phyloP scores from a whole-genome alignment of 768 basidiomycete genomes.

The Macrolepiota albuminosa region DNA sequence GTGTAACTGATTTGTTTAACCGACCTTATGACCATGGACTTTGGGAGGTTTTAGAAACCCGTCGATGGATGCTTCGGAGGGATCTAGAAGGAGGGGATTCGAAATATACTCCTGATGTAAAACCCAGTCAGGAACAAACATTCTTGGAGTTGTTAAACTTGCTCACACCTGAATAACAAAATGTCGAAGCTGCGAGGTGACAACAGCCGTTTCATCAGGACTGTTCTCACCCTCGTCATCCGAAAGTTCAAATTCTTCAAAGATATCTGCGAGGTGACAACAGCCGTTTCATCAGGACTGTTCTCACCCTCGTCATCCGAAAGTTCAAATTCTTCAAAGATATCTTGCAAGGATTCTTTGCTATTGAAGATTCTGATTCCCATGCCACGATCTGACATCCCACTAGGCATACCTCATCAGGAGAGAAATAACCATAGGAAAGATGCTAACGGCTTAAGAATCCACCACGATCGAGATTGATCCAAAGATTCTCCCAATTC shows the following conservation, averaged over 20 bases:
- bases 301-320: slow-evolving; percentile 43
- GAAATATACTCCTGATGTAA: slow-evolving; percentile 74
- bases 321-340: slow-evolving; percentile 80
- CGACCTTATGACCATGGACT: slow-evolving; percentile 57
- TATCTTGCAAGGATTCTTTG: slow-evolving; percentile 62
- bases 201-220: slow-evolving; percentile 48
- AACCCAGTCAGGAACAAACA: background rate
- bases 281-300: slow-evolving; percentile 41
- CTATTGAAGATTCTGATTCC: slow-evolving; percentile 89
- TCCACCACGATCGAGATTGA: slow-evolving; percentile 68
- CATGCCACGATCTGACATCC: slow-evolving; percentile 95
- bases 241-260: slow-evolving; percentile 71
- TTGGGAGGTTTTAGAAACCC: slow-evolving; percentile 14
- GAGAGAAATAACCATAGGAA: background rate
- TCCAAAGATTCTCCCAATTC: slow-evolving; percentile 69
- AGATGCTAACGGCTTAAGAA: slow-evolving; percentile 74
- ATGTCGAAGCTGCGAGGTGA: slow-evolving; percentile 85
- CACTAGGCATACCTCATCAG: slow-evolving; percentile 29
- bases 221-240: slow-evolving; percentile 42
- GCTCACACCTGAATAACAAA: slow-evolving; percentile 86
- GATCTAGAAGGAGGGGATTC: slow-evolving; percentile 75
- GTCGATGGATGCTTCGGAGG: slow-evolving; percentile 37
- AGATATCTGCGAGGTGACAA: slow-evolving; percentile 81
- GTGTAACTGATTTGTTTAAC: slow-evolving; percentile 9
- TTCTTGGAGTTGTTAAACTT: slow-evolving; percentile 1